Evolutionary conservation across 331 rosid species (phyloP).

Genomic region (Pyrus hybrid): DNA sequence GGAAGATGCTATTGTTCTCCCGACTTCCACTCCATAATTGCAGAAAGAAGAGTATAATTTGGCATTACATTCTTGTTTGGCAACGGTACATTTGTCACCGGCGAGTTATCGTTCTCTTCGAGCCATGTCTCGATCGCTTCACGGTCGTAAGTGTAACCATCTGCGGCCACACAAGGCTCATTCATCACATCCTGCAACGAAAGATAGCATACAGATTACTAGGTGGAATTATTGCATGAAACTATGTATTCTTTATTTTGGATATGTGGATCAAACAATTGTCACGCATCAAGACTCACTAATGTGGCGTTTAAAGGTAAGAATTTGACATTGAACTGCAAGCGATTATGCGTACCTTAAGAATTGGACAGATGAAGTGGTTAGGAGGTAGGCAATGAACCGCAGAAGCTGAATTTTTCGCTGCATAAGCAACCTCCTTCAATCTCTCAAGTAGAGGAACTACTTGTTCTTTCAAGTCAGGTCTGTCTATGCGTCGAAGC

Average conservation of each 20-base stretch:
- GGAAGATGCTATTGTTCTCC: conserved; percentile 9
- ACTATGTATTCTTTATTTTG: not conserved
- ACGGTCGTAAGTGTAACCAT: conserved; percentile 85
- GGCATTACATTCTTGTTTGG: conserved; percentile 63
- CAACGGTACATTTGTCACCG: conserved; percentile 64
- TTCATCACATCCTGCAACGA: conserved; percentile 74
- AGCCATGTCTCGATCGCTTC: conserved; percentile 70
- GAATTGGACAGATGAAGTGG: conserved; percentile 89
- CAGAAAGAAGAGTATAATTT: conserved; percentile 74
- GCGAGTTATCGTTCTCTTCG: conserved; percentile 53
- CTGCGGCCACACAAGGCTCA: conserved; percentile 89
- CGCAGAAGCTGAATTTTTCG: conserved; percentile 24
- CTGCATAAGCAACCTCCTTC: conserved; percentile 52
- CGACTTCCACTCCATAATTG: conserved; percentile 87
- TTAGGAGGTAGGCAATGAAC: conserved; percentile 51
- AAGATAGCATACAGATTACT: not conserved
- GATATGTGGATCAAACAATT: not conserved
- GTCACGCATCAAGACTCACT: not conserved
- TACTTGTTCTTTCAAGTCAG: conserved; percentile 62
- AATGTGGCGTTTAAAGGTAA: not conserved
- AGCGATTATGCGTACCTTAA: conserved; percentile 38
- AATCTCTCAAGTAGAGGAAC: conserved; percentile 61
- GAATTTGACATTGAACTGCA: no score
- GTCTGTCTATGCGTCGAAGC: conserved; percentile 76
- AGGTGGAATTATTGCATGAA: not conserved